Percentiles rank a stretch among this genome's conserved stretches.
Evolutionary conservation across 257 asterid species (phyloP).

Genomic region (Plantago ovata): DNA sequence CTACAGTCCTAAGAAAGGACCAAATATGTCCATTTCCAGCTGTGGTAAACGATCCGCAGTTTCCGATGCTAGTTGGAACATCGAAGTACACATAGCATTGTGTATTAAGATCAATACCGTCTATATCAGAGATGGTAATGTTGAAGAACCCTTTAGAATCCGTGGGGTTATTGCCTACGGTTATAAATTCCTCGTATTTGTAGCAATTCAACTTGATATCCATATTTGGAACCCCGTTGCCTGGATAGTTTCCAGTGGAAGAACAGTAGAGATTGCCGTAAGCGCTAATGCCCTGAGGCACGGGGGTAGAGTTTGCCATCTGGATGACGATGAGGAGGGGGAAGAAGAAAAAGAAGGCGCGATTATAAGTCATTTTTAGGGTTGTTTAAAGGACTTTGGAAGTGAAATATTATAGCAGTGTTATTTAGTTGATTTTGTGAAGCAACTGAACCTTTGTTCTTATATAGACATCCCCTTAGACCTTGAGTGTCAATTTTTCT

Average conservation of each 20-base stretch:
- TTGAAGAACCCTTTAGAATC: constrained; percentile 1
- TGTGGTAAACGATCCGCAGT: background rate
- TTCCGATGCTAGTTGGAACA: constrained; percentile 4
- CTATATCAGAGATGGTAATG: background rate
- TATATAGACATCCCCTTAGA: too few relatives aligned
- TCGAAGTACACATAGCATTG: constrained; percentile 1
- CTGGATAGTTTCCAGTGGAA: background rate
- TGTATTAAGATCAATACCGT: background rate
- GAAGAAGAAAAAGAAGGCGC: too few relatives aligned
- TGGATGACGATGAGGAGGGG: too few relatives aligned
- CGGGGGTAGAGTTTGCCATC: background rate
- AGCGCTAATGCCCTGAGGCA: background rate
- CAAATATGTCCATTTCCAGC: background rate
- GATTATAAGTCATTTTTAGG: too few relatives aligned
- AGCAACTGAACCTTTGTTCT: too few relatives aligned
- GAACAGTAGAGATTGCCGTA: constrained; percentile 1
- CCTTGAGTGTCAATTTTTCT: too few relatives aligned
- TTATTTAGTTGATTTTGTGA: too few relatives aligned
- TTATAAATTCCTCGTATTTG: background rate
- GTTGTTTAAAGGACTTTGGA: too few relatives aligned
- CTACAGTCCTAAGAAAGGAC: background rate
- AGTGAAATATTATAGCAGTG: too few relatives aligned
- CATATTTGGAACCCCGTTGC: background rate
- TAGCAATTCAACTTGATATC: constrained; percentile 8
- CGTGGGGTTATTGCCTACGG: background rate